These are phyloP conservation scores for Ustilago shanxiensis DNA, from an alignment of 1,284 basidiomycete genomes.

Conservation along the genomic window DNA sequence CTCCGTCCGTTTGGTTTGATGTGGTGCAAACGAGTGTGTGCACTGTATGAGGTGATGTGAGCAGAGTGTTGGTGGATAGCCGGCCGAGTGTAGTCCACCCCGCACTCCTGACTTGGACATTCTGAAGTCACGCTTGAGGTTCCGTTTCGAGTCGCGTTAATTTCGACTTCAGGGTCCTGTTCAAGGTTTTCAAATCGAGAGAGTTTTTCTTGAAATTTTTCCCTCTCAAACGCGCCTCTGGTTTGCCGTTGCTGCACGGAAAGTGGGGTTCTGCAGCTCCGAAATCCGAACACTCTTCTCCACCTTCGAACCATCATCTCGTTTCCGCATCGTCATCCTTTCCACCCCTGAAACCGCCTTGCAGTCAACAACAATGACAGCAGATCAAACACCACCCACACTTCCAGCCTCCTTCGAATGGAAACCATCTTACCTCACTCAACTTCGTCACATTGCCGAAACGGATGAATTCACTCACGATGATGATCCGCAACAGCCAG, in stretches of 20 bases:
- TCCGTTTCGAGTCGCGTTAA: slow-evolving; percentile 1
- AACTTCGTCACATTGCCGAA: slow-evolving; percentile 37
- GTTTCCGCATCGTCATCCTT: too few relatives aligned
- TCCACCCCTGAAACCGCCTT: too few relatives aligned
- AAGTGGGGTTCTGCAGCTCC: slow-evolving; percentile 23
- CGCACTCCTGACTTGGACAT: not conserved
- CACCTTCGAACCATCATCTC: not conserved
- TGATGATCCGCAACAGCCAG: slow-evolving; percentile 11
- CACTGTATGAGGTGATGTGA: not conserved
- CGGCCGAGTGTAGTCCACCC: not conserved
- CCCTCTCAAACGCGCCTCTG: not conserved
- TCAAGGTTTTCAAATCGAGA: not conserved
- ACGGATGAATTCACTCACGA: slow-evolving; percentile 41
- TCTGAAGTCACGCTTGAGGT: not conserved
- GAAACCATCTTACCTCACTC: slow-evolving; percentile 12
- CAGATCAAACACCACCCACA: slow-evolving; percentile 10
- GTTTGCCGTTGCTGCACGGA: not conserved
- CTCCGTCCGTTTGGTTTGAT: too few relatives aligned
- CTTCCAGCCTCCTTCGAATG: slow-evolving; percentile 13
- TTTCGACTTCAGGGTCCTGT: slow-evolving; percentile 2
- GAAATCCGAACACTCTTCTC: slow-evolving; percentile 16
- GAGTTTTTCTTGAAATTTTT: slow-evolving; percentile 20
- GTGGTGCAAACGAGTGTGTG: too few relatives aligned
- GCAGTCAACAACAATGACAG: slow-evolving; percentile 31
- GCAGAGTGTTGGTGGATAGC: not conserved